Percentiles rank a stretch among this genome's conserved stretches.
These are phyloP conservation scores for Entrophospora sp. DNA, from an alignment of 192 early-diverging fungal genomes.

Conservation along the genomic window DNA sequence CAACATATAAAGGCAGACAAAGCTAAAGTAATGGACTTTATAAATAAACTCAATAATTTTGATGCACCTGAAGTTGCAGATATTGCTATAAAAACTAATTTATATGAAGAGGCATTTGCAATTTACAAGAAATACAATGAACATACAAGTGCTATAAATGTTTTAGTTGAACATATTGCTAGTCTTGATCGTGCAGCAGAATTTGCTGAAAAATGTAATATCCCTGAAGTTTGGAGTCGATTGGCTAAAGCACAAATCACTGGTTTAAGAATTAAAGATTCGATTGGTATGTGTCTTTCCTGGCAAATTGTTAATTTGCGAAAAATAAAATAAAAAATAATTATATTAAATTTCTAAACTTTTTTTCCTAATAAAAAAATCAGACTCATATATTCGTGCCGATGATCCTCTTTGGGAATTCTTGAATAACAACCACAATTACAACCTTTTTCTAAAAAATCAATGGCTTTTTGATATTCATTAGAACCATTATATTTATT, in stretches of 20 bases:
- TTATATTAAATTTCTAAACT: background rate
- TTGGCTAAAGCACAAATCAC: constrained; percentile 93
- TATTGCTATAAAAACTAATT: constrained; percentile 78
- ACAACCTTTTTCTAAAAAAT: too few relatives aligned
- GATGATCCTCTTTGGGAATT: too few relatives aligned
- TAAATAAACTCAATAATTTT: constrained; percentile 90
- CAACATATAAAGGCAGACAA: too few relatives aligned
- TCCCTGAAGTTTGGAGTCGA: constrained; percentile 90
- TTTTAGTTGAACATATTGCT: constrained; percentile 86
- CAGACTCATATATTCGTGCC: constrained; percentile 93
- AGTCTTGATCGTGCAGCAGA: constrained; percentile 94
- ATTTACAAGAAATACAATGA: constrained; percentile 95
- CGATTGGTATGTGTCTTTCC: constrained; percentile 70
- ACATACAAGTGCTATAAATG: constrained; percentile 79
- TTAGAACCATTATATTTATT: too few relatives aligned
- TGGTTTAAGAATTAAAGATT: constrained; percentile 82
- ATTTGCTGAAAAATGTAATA: constrained; percentile 88
- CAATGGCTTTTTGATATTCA: too few relatives aligned
- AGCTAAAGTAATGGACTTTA: constrained; percentile 89
- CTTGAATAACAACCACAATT: too few relatives aligned
- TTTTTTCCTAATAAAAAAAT: background rate
- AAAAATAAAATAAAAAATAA: too few relatives aligned
- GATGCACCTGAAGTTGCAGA: constrained; percentile 97
- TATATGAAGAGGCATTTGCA: constrained; percentile 93
- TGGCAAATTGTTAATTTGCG: too few relatives aligned